Evolutionary conservation across 2,329 filamentous ascomycete genomes (phyloP).

Genomic region (Dactylella cylindrospora): DNA sequence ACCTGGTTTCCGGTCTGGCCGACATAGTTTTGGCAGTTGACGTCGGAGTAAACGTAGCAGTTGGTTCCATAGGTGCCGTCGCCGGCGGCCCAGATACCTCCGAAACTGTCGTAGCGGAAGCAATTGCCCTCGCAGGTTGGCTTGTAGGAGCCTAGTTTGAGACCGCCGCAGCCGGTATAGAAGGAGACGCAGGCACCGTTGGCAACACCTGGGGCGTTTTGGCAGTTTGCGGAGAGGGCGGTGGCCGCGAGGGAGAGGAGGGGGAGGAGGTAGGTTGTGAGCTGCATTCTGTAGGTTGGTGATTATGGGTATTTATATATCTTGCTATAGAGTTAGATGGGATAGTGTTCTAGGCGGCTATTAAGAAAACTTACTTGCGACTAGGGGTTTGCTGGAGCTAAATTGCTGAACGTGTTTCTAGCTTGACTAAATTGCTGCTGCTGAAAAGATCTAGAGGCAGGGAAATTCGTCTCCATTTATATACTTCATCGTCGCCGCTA

Average conservation of each 20-base stretch:
- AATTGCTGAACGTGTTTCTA: too few relatives aligned
- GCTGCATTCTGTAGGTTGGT: too few relatives aligned
- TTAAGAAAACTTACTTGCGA: too few relatives aligned
- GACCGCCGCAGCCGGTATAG: constrained; percentile 1
- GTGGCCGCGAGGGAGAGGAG: background rate
- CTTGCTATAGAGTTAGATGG: too few relatives aligned
- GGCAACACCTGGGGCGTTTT: constrained; percentile 7
- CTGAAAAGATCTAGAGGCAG: too few relatives aligned
- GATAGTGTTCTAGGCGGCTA: too few relatives aligned
- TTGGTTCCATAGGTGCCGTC: constrained; percentile 24
- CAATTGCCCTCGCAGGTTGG: constrained; percentile 13
- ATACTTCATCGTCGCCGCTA: too few relatives aligned
- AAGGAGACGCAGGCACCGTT: constrained; percentile 10
- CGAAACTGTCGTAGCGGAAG: constrained; percentile 8
- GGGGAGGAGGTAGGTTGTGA: too few relatives aligned
- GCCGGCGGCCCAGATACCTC: constrained; percentile 2
- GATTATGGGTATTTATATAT: too few relatives aligned
- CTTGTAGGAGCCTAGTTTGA: constrained; percentile 1
- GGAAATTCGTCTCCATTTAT: too few relatives aligned
- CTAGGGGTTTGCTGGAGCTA: too few relatives aligned
- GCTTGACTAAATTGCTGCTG: too few relatives aligned
- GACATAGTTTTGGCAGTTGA: constrained; percentile 16
- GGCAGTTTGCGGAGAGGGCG: background rate
- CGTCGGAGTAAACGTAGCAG: constrained; percentile 20
- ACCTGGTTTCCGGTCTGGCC: constrained; percentile 3